Evolutionary conservation across 768 basidiomycete genomes (phyloP).

Genomic region (Amanita rimosa): DNA sequence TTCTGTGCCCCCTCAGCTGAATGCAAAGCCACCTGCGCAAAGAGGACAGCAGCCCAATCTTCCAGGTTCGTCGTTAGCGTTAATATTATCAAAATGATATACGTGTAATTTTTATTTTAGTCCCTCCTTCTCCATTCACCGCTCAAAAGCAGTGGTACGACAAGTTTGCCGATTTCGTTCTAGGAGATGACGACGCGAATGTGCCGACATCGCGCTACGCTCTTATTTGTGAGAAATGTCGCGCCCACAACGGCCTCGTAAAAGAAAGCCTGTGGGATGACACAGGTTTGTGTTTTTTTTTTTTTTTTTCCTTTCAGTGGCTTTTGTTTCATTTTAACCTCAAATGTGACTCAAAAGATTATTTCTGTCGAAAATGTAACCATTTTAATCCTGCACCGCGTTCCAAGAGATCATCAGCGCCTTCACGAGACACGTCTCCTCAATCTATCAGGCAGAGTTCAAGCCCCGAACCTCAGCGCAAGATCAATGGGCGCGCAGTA

Average conservation of each 20-base stretch:
- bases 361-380: slow-evolving; percentile 76
- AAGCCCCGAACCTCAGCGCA: slow-evolving; percentile 2
- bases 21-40: slow-evolving; percentile 12
- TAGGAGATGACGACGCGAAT: slow-evolving; percentile 64
- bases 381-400: slow-evolving; percentile 58
- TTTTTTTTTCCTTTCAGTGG: too few species aligned
- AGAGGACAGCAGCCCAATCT: slow-evolving; percentile 18
- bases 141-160: slow-evolving; percentile 77
- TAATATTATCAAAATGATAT: slow-evolving; percentile 2
- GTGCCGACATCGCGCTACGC: slow-evolving; percentile 56
- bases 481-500: slow-evolving; percentile 2
- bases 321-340: neutral
- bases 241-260: slow-evolving; percentile 80
- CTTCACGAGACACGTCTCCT: slow-evolving; percentile 5
- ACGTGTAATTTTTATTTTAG: slow-evolving; percentile 13
- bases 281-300: slow-evolving; percentile 76
- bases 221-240: slow-evolving; percentile 82
- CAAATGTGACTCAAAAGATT: slow-evolving; percentile 42
- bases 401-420: slow-evolving; percentile 19
- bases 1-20: slow-evolving; percentile 21
- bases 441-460: slow-evolving; percentile 1
- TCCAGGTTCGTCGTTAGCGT: slow-evolving; percentile 13
- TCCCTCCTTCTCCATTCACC: slow-evolving; percentile 22
- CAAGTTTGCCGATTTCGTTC: slow-evolving; percentile 74
- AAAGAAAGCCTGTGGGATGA: slow-evolving; percentile 75